These are phyloP conservation scores for Colletotrichum sp. DNA, from an alignment of 2,329 filamentous ascomycete species.

Conservation along the genomic window DNA sequence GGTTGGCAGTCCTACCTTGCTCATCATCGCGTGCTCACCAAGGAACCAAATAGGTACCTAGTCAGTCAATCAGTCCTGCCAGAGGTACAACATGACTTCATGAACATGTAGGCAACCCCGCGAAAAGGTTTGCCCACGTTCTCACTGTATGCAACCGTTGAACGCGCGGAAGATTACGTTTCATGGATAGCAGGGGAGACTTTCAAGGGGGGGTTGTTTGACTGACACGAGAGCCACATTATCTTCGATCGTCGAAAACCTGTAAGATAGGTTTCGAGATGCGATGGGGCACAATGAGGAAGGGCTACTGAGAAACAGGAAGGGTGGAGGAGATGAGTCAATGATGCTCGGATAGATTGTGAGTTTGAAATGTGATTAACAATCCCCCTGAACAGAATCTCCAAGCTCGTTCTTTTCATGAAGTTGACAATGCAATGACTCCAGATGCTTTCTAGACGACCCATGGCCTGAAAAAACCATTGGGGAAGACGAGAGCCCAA, in stretches of 20 bases:
- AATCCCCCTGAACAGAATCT: background rate
- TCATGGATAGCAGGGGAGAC: fast-evolving
- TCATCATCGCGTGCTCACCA: background rate
- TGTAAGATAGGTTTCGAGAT: background rate
- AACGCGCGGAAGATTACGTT: background rate
- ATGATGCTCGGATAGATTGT: background rate
- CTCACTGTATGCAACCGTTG: background rate
- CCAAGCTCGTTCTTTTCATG: too few relatives aligned
- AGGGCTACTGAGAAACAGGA: background rate
- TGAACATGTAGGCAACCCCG: fast-evolving
- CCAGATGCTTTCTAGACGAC: fast-evolving
- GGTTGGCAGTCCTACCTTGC: fast-evolving
- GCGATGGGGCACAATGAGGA: fast-evolving
- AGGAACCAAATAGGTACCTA: background rate
- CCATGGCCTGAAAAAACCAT: too few relatives aligned
- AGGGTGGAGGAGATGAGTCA: fast-evolving
- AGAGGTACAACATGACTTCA: background rate
- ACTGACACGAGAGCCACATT: background rate
- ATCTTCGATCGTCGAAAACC: background rate
- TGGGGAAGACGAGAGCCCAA: fast-evolving
- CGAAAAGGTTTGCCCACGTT: background rate
- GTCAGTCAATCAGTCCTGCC: background rate
- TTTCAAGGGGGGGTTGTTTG: background rate
- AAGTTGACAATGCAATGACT: too few relatives aligned
- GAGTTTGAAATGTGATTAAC: background rate